Evolutionary conservation across 208 protist genomes (phyloP).

Genomic region (Leptomonas pyrrhocoris): DNA sequence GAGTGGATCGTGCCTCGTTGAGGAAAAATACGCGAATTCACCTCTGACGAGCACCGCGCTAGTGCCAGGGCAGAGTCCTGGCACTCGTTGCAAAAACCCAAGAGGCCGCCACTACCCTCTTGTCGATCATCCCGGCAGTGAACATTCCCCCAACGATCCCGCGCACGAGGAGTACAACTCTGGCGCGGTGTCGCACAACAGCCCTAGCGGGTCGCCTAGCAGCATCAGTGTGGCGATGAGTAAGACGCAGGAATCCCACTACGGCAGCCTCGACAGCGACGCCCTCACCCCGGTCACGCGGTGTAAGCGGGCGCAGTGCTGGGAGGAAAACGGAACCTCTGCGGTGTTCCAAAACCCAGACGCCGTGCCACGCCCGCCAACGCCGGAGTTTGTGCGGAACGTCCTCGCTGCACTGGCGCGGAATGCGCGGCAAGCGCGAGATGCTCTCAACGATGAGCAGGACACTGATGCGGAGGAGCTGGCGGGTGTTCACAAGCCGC

Average conservation of each 20-base stretch:
- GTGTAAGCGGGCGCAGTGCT: constrained; percentile 9
- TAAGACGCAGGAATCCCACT: not conserved
- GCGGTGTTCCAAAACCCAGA: not conserved
- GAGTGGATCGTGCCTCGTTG: not conserved
- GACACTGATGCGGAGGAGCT: not conserved
- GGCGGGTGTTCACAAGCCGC: not conserved
- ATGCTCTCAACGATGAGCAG: not conserved
- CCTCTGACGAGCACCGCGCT: not conserved
- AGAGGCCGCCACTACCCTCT: not conserved
- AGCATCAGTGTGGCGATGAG: not conserved
- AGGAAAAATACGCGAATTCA: not conserved
- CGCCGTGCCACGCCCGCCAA: not conserved
- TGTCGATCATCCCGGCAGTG: not conserved
- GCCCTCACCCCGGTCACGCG: constrained; percentile 12
- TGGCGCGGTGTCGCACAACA: not conserved
- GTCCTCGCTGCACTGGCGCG: constrained; percentile 10
- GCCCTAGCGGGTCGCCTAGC: not conserved
- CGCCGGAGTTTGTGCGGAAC: constrained; percentile 21
- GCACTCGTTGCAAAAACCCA: not conserved
- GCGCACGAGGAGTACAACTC: not conserved
- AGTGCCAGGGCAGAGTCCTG: not conserved
- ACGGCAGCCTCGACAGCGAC: constrained; percentile 21
- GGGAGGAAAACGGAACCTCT: constrained; percentile 16
- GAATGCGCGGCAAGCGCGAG: not conserved
- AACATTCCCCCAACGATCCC: too few species aligned